These are phyloP conservation scores for Trypanosoma congolense DNA, from an alignment of 208 protist species.

Conservation along the genomic window DNA sequence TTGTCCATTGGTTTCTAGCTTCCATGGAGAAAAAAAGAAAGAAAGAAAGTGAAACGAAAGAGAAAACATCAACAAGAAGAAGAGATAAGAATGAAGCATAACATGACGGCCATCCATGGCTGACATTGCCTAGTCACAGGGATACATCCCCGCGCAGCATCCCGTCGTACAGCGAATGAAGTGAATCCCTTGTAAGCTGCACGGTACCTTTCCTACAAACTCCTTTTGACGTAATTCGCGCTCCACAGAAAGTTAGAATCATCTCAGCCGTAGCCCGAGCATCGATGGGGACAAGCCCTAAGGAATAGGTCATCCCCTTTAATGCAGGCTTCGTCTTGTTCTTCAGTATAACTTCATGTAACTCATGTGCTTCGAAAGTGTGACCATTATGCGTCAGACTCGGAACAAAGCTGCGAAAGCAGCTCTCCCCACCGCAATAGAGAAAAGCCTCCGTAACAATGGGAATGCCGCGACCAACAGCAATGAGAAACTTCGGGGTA, in stretches of 20 bases:
- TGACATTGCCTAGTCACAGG: background rate
- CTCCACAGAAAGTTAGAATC: constrained; percentile 68
- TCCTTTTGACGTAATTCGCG: constrained; percentile 19
- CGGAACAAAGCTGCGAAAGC: constrained; percentile 30
- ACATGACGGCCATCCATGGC: too few species aligned
- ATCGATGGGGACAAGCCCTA: constrained; percentile 37
- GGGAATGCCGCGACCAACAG: constrained; percentile 67
- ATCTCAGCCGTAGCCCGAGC: constrained; percentile 43
- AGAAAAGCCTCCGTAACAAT: constrained; percentile 56
- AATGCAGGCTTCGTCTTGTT: constrained; percentile 31
- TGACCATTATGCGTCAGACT: constrained; percentile 38
- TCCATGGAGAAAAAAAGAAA: too few species aligned
- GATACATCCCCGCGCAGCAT: background rate
- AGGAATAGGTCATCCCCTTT: constrained; percentile 31
- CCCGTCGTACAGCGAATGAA: constrained; percentile 61
- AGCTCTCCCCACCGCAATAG: constrained; percentile 11
- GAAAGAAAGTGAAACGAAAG: too few species aligned
- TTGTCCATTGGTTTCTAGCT: too few species aligned
- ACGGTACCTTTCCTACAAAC: constrained; percentile 12
- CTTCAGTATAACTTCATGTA: constrained; percentile 47
- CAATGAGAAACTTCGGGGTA: constrained; percentile 85
- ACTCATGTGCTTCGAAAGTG: constrained; percentile 38
- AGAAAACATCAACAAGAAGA: too few species aligned
- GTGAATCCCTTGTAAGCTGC: constrained; percentile 30
- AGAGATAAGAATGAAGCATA: too few species aligned